Conservation (phyloP, 805 yeast species). For the Diddensiella caesifluorescens region DNA sequence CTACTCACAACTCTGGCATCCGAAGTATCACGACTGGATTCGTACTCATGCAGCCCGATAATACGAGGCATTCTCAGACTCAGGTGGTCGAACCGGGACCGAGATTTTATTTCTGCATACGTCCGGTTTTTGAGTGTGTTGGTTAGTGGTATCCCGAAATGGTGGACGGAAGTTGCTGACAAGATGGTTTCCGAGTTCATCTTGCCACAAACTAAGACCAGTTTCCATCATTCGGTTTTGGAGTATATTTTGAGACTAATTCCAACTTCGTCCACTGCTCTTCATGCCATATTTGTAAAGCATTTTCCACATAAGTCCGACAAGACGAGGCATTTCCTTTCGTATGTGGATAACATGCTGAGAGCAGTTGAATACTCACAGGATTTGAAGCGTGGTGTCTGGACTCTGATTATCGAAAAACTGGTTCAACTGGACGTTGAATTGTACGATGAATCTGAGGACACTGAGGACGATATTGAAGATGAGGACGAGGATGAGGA, state of each 20-base stretch:
- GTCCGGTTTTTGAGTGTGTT: slow-evolving; percentile 70
- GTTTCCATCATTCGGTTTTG: slow-evolving; percentile 61
- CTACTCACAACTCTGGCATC: slow-evolving; percentile 55
- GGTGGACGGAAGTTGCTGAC: slow-evolving; percentile 79
- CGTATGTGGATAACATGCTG: slow-evolving; percentile 64
- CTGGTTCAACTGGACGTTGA: slow-evolving; percentile 88
- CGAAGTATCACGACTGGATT: slow-evolving; percentile 65
- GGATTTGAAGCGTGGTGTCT: slow-evolving; percentile 65
- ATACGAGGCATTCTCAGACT: slow-evolving; percentile 59
- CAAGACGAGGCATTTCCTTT: slow-evolving; percentile 45
- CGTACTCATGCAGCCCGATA: slow-evolving; percentile 44
- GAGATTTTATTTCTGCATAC: slow-evolving; percentile 47
- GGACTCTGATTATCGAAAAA: slow-evolving; percentile 77
- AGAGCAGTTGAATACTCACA: slow-evolving; percentile 60
- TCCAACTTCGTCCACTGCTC: slow-evolving; percentile 71
- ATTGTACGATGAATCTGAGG: slow-evolving; percentile 81
- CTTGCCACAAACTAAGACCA: slow-evolving; percentile 28
- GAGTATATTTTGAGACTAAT: slow-evolving; percentile 60
- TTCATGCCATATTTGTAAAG: slow-evolving; percentile 52
- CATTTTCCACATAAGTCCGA: slow-evolving; percentile 79
- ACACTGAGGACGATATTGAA: slow-evolving; percentile 67
- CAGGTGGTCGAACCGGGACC: slow-evolving; percentile 52
- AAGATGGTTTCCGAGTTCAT: slow-evolving; percentile 61
- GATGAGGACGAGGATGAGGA: slow-evolving; percentile 43
- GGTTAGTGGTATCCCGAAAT: slow-evolving; percentile 81